Evolutionary conservation across 208 protist genomes (phyloP).

Genomic region (Phytomonas sp.): DNA sequence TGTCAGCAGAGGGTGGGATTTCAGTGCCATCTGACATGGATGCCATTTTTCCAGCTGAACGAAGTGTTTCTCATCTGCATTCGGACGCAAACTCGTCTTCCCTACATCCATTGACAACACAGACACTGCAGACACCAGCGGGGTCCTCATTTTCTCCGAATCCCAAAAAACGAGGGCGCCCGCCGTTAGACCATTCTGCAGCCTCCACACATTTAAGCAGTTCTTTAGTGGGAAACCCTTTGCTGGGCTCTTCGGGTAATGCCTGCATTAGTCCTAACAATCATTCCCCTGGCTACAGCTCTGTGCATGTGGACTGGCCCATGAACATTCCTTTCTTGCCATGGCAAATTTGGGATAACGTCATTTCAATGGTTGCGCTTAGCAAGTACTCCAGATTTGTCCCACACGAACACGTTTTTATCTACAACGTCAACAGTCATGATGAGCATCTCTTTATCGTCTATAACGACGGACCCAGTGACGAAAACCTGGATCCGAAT

Average conservation of each 20-base stretch:
- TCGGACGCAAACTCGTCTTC: background rate
- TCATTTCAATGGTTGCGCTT: constrained; percentile 48
- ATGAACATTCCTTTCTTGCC: constrained; percentile 76
- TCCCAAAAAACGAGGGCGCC: background rate
- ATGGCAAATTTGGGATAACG: constrained; percentile 86
- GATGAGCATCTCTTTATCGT: constrained; percentile 15
- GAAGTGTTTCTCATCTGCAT: background rate
- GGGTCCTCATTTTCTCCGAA: background rate
- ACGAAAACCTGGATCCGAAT: background rate
- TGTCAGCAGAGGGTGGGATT: constrained; percentile 8
- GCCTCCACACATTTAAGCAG: background rate
- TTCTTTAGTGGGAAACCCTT: background rate
- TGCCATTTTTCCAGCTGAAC: background rate
- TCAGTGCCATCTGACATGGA: background rate
- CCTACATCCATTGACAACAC: background rate
- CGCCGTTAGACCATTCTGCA: background rate
- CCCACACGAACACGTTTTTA: constrained; percentile 57
- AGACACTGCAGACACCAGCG: background rate
- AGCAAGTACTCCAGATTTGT: constrained; percentile 59
- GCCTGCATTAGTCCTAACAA: background rate
- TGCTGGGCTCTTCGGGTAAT: background rate
- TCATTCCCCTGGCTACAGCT: background rate
- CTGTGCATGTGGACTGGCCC: constrained; percentile 57
- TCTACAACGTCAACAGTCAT: constrained; percentile 47
- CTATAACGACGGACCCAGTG: constrained; percentile 8